Percentiles rank a stretch among this genome's conserved stretches.
Conservation (phyloP, 164 flowering plant genomes). For the Pachysandra terminalis region DNA sequence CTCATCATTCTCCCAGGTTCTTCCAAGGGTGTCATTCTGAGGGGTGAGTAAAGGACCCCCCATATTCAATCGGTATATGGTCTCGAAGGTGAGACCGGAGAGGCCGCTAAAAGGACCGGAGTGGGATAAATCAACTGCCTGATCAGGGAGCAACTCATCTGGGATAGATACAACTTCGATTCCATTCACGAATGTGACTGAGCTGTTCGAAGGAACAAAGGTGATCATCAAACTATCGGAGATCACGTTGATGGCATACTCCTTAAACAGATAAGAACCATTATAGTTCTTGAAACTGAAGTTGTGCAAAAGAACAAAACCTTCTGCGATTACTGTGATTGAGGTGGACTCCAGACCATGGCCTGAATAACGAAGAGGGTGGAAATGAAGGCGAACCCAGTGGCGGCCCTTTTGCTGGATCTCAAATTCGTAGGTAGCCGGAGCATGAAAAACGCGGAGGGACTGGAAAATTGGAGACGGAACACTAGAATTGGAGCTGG, state of each 20-base stretch:
- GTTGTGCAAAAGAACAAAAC: constrained; percentile 62
- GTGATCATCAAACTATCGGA: constrained; percentile 42
- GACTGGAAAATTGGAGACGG: constrained; percentile 61
- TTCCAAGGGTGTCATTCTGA: constrained; percentile 77
- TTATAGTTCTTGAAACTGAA: constrained; percentile 55
- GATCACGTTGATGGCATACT: constrained; percentile 66
- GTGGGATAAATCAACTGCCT: constrained; percentile 50
- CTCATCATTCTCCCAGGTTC: constrained; percentile 82
- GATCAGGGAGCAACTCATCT: constrained; percentile 51
- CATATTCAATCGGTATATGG: constrained; percentile 74
- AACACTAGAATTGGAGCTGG: constrained; percentile 41
- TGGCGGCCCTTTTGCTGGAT: constrained; percentile 61
- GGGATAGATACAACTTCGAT: constrained; percentile 84
- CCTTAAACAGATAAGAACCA: constrained; percentile 61
- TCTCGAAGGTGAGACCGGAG: constrained; percentile 58
- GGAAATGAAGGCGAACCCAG: constrained; percentile 67
- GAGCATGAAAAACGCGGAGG: constrained; percentile 50
- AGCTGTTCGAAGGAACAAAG: constrained; percentile 64
- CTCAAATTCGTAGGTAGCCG: constrained; percentile 54
- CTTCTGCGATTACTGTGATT: constrained; percentile 47
- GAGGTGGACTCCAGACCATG: constrained; percentile 47
- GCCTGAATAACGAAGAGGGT: constrained; percentile 37
- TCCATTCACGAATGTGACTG: constrained; percentile 74
- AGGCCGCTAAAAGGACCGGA: constrained; percentile 45
- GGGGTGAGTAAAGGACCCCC: constrained; percentile 79